Base-by-base conservation (phyloP, 768 basidiomycete species). In the Flagelloscypha sp. region DNA sequence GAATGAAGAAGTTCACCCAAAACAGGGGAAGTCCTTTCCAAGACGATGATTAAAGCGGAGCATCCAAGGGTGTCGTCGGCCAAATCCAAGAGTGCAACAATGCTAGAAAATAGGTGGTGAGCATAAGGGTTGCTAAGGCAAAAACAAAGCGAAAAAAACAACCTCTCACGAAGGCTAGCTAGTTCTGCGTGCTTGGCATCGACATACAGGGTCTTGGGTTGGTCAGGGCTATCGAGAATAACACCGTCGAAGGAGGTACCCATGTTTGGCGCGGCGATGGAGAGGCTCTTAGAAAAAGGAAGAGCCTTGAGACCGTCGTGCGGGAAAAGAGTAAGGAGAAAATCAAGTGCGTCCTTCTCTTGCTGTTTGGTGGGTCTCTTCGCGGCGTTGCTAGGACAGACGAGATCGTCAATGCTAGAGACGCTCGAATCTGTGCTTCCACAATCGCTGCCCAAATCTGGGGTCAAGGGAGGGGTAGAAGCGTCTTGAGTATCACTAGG, bases 141-240 rank as follows among this genome's bases (percentile, higher is more conserved):
- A 22, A 22, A 31, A 33, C 25, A 27, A 12, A 31, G n/a, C 16
- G 31, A 32, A 42, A 35, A 37, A 33, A 38, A 31, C 7, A 47
- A 86, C 85, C 87, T 87, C 68, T 90, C 86, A 45, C 86, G 72
- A 28, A 92, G 64, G 53, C 76, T 82, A 49, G 89, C 79, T 18
- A 74, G 69, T 38, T 81, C 75, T 21, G 85, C 83, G 45, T 75
- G 81, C 65, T 88, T 85, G 43, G 84, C 83, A 51, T 86, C 79
- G 28, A 92, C 81, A 49, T 87, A 93, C 15, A 93, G 65, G 8
- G 84, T 87, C 63, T 75, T 85, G 27, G 76, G 59, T 43, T 70
- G 65, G 33, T 72, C 75, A 17, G 83, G 84, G 13, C 86, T 57
- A 35, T 82, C 75, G 39, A 90, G 70, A 22, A 89, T 79, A 21